A percentile compares a stretch with the other conserved stretches of the same genome.
These are phyloP conservation scores for Solanum lignicaule DNA, from an alignment of 257 asterid species.

Conservation along the genomic window DNA sequence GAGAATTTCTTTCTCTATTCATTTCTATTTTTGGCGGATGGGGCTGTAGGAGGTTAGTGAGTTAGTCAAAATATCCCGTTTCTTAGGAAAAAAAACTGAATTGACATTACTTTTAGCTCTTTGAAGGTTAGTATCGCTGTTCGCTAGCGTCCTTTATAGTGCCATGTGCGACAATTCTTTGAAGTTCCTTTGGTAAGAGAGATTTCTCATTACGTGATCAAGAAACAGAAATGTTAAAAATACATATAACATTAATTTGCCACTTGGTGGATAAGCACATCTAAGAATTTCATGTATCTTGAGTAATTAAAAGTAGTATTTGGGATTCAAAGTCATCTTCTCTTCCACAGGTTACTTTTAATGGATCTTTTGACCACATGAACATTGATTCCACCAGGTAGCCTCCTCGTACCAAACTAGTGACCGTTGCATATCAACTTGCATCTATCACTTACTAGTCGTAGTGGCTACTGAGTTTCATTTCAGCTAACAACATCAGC, in stretches of 20 bases:
- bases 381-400: constrained; percentile 95
- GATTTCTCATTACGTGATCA: not conserved
- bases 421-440: not conserved
- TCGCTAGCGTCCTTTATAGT: not conserved
- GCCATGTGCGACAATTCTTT: not conserved
- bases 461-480: not conserved
- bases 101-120: not conserved
- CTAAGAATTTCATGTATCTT: not conserved
- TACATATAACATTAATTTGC: not conserved
- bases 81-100: not conserved
- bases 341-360: constrained; percentile 71
- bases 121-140: not conserved
- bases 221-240: not conserved
- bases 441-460: not conserved
- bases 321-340: not conserved
- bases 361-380: constrained; percentile 98
- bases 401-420: constrained; percentile 6
- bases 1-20: not conserved
- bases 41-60: not conserved
- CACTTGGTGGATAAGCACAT: not conserved
- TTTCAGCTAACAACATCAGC: not conserved
- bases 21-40: not conserved
- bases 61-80: not conserved
- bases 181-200: not conserved
- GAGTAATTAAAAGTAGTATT: not conserved